Evolutionary conservation across 2,329 filamentous ascomycete genomes (phyloP).

Genomic region (Hirsutella minnesotensis): DNA sequence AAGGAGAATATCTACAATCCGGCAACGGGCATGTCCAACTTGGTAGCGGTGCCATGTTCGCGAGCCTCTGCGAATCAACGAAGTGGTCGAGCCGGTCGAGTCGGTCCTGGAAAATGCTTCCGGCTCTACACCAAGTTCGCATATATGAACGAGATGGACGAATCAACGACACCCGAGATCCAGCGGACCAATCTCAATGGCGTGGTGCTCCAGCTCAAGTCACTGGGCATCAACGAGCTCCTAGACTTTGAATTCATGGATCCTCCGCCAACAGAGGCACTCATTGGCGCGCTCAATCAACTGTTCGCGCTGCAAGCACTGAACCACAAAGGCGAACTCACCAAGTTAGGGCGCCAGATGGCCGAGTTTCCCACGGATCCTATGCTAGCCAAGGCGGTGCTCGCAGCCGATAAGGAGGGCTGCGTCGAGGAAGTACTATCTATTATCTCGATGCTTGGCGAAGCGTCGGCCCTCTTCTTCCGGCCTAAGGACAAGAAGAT

Average conservation of each 20-base stretch:
- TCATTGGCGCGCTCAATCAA: constrained; percentile 81
- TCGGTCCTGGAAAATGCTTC: constrained; percentile 87
- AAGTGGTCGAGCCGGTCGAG: constrained; percentile 83
- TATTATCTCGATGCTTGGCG: constrained; percentile 88
- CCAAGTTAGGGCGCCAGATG: constrained; percentile 86
- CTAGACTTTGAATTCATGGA: constrained; percentile 96
- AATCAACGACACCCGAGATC: constrained; percentile 86
- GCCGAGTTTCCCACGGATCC: constrained; percentile 89
- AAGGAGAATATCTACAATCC: constrained; percentile 95
- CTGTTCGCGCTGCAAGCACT: constrained; percentile 84
- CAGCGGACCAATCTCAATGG: constrained; percentile 79
- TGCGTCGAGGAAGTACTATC: constrained; percentile 88
- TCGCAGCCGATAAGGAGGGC: constrained; percentile 81
- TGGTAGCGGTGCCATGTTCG: constrained; percentile 85
- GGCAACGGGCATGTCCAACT: constrained; percentile 79
- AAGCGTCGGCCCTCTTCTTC: constrained; percentile 84
- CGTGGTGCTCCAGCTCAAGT: constrained; percentile 77
- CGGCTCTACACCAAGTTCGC: constrained; percentile 87
- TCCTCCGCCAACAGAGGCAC: constrained; percentile 75
- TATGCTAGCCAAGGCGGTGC: constrained; percentile 79
- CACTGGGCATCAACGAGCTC: constrained; percentile 81
- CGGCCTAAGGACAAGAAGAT: constrained; percentile 95
- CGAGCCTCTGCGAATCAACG: constrained; percentile 87
- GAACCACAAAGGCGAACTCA: constrained; percentile 79
- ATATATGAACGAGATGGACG: constrained; percentile 89